Evolutionary conservation across 2,329 filamentous ascomycete species (phyloP).

Genomic region (Talaromyces pinophilus): DNA sequence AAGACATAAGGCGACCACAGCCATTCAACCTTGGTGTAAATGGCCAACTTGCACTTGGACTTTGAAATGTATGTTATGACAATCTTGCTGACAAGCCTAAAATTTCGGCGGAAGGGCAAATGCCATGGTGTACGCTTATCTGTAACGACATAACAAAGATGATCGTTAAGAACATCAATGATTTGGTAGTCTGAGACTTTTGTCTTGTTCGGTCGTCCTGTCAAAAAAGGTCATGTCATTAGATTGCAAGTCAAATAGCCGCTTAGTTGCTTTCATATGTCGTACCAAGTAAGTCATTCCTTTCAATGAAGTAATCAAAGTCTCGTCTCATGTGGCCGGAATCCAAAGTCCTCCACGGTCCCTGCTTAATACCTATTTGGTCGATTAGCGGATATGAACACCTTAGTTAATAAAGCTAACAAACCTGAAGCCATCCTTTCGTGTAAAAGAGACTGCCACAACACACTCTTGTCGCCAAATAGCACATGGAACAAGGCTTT

Average conservation of each 20-base stretch:
- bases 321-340: conserved; percentile 71
- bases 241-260: background rate
- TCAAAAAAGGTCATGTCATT: background rate
- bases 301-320: conserved; percentile 76
- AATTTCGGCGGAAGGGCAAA: conserved; percentile 75
- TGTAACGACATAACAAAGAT: conserved; percentile 68
- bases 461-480: conserved; percentile 92
- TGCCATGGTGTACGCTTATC: conserved; percentile 74
- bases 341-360: conserved; percentile 76
- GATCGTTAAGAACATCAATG: conserved; percentile 79
- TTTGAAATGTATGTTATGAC: conserved; percentile 93
- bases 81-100: conserved; percentile 83
- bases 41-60: conserved; percentile 84
- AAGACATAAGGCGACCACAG: conserved; percentile 60
- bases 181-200: conserved; percentile 79
- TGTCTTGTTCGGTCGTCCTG: conserved; percentile 54
- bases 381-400: background rate
- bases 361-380: conserved; percentile 69
- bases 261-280: background rate
- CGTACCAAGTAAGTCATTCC: conserved; percentile 65
- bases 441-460: conserved; percentile 88
- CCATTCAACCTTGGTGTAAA: conserved; percentile 90
- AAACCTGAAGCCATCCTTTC: conserved; percentile 70
- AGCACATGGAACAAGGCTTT: conserved; percentile 95
- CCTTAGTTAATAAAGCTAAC: conserved; percentile 17